These are phyloP conservation scores for Penicilliopsis zonata DNA, from an alignment of 495 filamentous ascomycete genomes.

Conservation along the genomic window DNA sequence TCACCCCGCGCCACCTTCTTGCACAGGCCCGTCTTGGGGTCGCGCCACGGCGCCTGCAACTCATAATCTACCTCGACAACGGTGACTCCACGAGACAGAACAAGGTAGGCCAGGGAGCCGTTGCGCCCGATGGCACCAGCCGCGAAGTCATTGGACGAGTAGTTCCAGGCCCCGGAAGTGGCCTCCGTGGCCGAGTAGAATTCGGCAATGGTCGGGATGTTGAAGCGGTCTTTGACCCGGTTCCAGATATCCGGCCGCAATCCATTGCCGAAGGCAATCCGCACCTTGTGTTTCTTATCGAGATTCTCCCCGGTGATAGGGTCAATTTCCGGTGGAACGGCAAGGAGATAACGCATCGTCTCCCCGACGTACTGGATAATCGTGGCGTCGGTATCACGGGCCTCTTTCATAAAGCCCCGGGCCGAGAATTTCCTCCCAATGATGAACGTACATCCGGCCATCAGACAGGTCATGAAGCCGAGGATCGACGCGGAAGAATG, in stretches of 20 bases:
- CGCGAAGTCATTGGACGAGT: slow-evolving; percentile 59
- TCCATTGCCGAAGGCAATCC: slow-evolving; percentile 84
- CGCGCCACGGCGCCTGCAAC: slow-evolving; percentile 56
- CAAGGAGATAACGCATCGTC: slow-evolving; percentile 80
- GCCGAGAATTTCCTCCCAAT: slow-evolving; percentile 76
- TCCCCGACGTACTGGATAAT: slow-evolving; percentile 94
- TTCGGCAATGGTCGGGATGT: slow-evolving; percentile 66
- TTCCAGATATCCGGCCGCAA: slow-evolving; percentile 89
- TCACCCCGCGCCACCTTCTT: slow-evolving; percentile 44
- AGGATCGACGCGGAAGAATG: slow-evolving; percentile 73
- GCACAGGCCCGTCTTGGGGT: slow-evolving; percentile 65
- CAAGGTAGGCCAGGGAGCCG: slow-evolving; percentile 45
- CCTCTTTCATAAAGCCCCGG: slow-evolving; percentile 71
- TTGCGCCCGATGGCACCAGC: slow-evolving; percentile 74
- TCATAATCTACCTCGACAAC: slow-evolving; percentile 65
- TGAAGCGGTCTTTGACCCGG: slow-evolving; percentile 76
- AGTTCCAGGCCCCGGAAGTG: slow-evolving; percentile 59
- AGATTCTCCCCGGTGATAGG: slow-evolving; percentile 55
- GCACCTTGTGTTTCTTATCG: slow-evolving; percentile 67
- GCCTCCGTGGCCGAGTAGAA: slow-evolving; percentile 91
- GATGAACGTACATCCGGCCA: slow-evolving; percentile 51
- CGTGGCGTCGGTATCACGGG: slow-evolving; percentile 59
- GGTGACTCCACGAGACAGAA: slow-evolving; percentile 38
- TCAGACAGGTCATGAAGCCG: slow-evolving; percentile 48
- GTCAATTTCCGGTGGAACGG: slow-evolving; percentile 52